Percentiles rank a stretch among this genome's conserved stretches.
Evolutionary conservation across 2,329 filamentous ascomycete species (phyloP).

Genomic region (Beauveria medogensis): DNA sequence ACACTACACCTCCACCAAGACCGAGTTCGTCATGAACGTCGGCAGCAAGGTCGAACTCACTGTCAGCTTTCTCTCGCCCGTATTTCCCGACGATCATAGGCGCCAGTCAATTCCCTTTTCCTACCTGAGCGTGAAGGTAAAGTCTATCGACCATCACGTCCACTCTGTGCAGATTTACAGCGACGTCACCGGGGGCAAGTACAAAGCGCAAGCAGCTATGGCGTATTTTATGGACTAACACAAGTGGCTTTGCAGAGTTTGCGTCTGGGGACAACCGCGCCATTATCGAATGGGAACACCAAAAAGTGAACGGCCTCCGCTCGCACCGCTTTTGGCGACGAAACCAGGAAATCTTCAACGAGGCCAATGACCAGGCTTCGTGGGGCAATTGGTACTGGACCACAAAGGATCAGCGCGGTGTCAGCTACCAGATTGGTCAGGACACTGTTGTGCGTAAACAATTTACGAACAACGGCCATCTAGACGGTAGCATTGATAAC

Average conservation of each 20-base stretch:
- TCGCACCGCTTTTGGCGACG: constrained; percentile 58
- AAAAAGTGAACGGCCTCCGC: constrained; percentile 39
- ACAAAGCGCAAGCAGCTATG: constrained; percentile 38
- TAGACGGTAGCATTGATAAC: constrained; percentile 57
- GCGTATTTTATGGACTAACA: constrained; percentile 18
- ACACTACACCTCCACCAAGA: constrained; percentile 65
- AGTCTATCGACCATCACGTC: constrained; percentile 50
- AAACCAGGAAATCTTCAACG: constrained; percentile 57
- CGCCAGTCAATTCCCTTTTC: constrained; percentile 64
- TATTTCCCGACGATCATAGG: constrained; percentile 57
- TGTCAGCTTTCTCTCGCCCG: constrained; percentile 62
- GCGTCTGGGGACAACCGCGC: constrained; percentile 52
- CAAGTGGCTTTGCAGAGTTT: constrained; percentile 48
- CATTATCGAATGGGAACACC: constrained; percentile 55
- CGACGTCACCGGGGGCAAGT: constrained; percentile 47
- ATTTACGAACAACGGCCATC: constrained; percentile 55
- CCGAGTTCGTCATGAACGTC: constrained; percentile 60
- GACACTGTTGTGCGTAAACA: constrained; percentile 56
- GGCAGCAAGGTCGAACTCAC: constrained; percentile 54
- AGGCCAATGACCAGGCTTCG: constrained; percentile 62
- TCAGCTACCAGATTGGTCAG: constrained; percentile 62
- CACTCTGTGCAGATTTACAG: constrained; percentile 65
- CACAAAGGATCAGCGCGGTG: constrained; percentile 45
- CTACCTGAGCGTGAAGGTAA: constrained; percentile 57
- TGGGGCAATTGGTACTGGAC: constrained; percentile 79